Base-by-base conservation (phyloP, 176 grass and related monocot genomes). In the Stipa capillata region DNA sequence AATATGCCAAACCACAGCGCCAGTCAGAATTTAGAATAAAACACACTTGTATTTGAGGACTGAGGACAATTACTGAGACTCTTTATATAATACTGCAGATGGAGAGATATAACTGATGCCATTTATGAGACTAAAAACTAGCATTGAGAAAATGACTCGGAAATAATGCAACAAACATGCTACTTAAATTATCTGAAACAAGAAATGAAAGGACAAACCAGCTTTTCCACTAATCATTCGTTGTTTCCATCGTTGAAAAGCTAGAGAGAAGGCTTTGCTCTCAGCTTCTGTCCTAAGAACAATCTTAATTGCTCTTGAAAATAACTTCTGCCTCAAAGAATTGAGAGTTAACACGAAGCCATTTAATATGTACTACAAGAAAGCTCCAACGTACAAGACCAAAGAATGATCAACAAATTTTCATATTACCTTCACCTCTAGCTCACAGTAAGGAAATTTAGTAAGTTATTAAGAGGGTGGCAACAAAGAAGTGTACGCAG, bases 261-360 rank as follows among this genome's bases (percentile, higher is more conserved):
- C 81, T 76, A 82, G 77, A 84, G 47, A 85, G 87, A 99, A 99
- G 65, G 67, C 71, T 91, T 91, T 93, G 88, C 88, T 88, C 88
- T 91, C 97, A 73, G 84, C 88, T 90, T 99, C 90, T 83, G 88
- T 89, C 84, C 73, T 89, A 88, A 99, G 89, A 85, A 80, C 92
- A 89, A 96, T 34, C 75, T 93, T 99, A 89, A 89, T 85, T 64
- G 92, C 88, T 91, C 78, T 95, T 91, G 97, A 96, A 93, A 83
- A 96, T 78, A 72, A 89, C 36, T 87, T 91, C 97, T 93, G 97
- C 74, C 83, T 81, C 80, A 83, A 67, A 80, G 76, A 86, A 77
- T 48, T 65, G 48, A 49, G 24, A 76, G 64, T 80, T 82, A 90
- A 84, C 76, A 76, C 18, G 59, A 42, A 81, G 43, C 21, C 54